Base-by-base conservation (phyloP, 1,139 yeast genomes). In the Pichia sp. region DNA sequence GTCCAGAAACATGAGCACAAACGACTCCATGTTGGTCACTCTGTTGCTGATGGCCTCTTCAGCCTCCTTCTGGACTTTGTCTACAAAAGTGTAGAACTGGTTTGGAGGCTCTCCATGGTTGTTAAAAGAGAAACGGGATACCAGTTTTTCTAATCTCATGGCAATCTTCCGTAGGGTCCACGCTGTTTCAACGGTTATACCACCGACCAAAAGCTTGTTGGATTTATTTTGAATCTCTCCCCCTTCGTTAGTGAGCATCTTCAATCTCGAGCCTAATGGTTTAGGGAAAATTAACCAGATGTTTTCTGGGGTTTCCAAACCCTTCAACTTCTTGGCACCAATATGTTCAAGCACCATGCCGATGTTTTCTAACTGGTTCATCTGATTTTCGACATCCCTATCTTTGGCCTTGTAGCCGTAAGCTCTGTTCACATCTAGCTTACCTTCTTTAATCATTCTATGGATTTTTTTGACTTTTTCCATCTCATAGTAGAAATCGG, bases 321-420 rank as follows among this genome's bases (percentile, higher is more conserved):
- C 99, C 69, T 95, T 93, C 62, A 95, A 75, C 66, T 90, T 90
- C 64, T 82, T 83, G 64, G 91, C 96, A 28, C 99, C 99, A 49
- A 88, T 70, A 47, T 82, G 83, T 56, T 78, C 79, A 53, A 83
- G 78, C n/a, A 74, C 75, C 74, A 84, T 83, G 0, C 96, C 96
- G 51, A 83, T 77, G 50, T 79, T 83, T 47, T 82, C 82, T 42
- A 93, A 68, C 61, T 85, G 78, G 4, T 73, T 73, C 60, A 87
- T 75, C 66, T 90, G 96, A 53, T 75, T 75, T 55, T 83, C 90
- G 50, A 88, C 74, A 8, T 83, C 56, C 52, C 80, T 81, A 1
- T 87, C 89, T 1, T 82, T 78, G 5, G 74, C 71, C 28, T 76
- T 77, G 56, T 80, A 81, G 1, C 87, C 88, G 66, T 85, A 87